Base-by-base conservation (phyloP, 106 monocot genomes). In the Narthecium ossifragum region DNA sequence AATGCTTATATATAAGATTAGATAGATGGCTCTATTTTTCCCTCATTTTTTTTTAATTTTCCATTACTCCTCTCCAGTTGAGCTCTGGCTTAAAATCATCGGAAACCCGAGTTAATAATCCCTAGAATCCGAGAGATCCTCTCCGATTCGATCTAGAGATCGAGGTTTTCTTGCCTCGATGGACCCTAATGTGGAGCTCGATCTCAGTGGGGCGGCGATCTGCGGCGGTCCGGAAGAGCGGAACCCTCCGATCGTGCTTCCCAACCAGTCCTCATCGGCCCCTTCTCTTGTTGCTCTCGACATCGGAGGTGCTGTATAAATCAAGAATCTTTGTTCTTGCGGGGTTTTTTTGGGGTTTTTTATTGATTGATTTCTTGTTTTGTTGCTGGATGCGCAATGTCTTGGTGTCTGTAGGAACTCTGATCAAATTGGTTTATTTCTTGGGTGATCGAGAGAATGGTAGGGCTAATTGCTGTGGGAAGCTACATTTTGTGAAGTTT, bases 401-500 rank as follows among this genome's bases (percentile, higher is more conserved):
- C 43, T 43, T 17, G 31, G 18, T 39, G 43, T 38, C 2, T 0
- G 22, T 49, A 75, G 75, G 75, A 24, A 75, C 75, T 21, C 61
- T 75, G 75, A 68, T 75, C 55, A 75, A 75, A 38, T 25, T 75
- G 68, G 75, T 68, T 46, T 68, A 75, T 51, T 68, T 75, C 23
- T 67, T 64, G 61, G 56, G 33, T n/a, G 50, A 59, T 34, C 26
- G 2, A 18, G 59, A 61, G 48, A 60, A 61, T 30, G 57, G 43
- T 15, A 33, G 17, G 31, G 23, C 4, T 8, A 8, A n/a, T 2
- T 18, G 17, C 12, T 67, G 78, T 31, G 85, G 80, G 51, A 52
- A 70, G 61, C 69, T 85, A 6, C 67, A 43, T 43, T 85, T 85
- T 49, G 60, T 70, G 12, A 85, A 73, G 66, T 85, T 85, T 32